Base-by-base conservation (phyloP, 768 basidiomycete genomes). In the Xanthoconium purpureum region DNA sequence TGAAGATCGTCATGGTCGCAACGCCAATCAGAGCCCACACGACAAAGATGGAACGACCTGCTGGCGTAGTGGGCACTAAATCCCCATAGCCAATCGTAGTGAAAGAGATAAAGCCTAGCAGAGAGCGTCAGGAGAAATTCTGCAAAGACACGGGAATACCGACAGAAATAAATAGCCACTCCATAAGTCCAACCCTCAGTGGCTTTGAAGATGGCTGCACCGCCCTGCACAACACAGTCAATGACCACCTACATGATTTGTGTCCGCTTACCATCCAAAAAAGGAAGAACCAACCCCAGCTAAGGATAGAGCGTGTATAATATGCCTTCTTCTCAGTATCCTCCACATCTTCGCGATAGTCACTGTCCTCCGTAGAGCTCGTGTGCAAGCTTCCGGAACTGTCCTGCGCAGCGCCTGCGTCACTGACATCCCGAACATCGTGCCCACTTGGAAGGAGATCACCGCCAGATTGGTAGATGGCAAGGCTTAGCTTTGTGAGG, bases 21-120 rank as follows among this genome's bases (percentile, higher is more conserved):
- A 91, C 85, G 15, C 89, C 91, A 8, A 90, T 71, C 36, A 92
- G 69, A 0, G 89, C 87, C 90, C 90, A 91, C 3, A 83, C 81
- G 39, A 91, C 79, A 66, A 92, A 92, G 35, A 92, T 77, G 14
- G 87, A 82, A 24, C 88, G 82, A 12, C 90, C 91, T 4, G 86
- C 82, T 12, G 85, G 81, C 0, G 87, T 84, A 48, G 67, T 65
- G 0, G 88, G 89, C 0, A 80, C 60, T 14, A 77, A 73, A 63
- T 91, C 89, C 70, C 81, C 85, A 60, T 85, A 89, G 14, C 89
- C 90, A 30, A 91, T 84, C 1, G 87, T 89, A 1, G 82, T 82
- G 72, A 92, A 91, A 11, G 87, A 70, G 48, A 87, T 73, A 63
- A 89, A 86, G 65, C 88, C 88, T 89, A 57, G 33, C 3, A 17